Evolutionary conservation across 116 monocot genomes (phyloP), one percentile per base, ranked within the genome.

Genomic region (Cymodocea nodosa): DNA sequence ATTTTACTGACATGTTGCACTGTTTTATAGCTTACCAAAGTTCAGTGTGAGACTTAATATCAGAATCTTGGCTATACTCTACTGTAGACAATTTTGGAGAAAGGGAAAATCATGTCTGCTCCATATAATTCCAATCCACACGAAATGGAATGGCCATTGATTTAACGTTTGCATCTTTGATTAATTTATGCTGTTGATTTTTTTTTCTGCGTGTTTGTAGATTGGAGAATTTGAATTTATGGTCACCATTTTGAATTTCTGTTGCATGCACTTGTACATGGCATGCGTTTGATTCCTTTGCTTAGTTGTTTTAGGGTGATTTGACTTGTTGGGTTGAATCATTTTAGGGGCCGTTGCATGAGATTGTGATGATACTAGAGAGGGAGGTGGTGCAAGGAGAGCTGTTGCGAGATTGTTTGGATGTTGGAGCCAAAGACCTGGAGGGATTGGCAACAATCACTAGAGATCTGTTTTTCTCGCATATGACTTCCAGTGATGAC

Each of bases 351-450:
- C 74, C 83, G 6, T 36, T 90, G 70, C 71, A 77, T 65, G 86
- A 90, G 23, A 62, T 70, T 52, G 61, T 90, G 68, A 19, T 90
- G 73, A 65, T 71, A 63, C 23, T 90, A 58, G 76, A 79, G 71
- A 73, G 52, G 20, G 90, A 90, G 71, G 66, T 86, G 64, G 72
- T 56, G 56, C 81, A 86, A n/a, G 90, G 90, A 16, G 83, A 76
- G 56, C 62, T 90, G 70, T 59, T 90, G 8, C 73, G 67, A 52
- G 90, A 90, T 56, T 85, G 83, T 52, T 71, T 83, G 64, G 78
- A 83, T 56, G 74, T 90, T 15, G 85, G 85, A 15, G 74, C 83
- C 0, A 58, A 25, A 24, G 90, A 90, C 56, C 68, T 92, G 56
- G 80, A 85, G 48, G 87, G 80, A 2, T 68, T 87, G 73, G 16